Percentiles rank a stretch among this genome's conserved stretches.
Evolutionary conservation across 139 green algal genomes (phyloP).

Genomic region (Tetraselmis chui): DNA sequence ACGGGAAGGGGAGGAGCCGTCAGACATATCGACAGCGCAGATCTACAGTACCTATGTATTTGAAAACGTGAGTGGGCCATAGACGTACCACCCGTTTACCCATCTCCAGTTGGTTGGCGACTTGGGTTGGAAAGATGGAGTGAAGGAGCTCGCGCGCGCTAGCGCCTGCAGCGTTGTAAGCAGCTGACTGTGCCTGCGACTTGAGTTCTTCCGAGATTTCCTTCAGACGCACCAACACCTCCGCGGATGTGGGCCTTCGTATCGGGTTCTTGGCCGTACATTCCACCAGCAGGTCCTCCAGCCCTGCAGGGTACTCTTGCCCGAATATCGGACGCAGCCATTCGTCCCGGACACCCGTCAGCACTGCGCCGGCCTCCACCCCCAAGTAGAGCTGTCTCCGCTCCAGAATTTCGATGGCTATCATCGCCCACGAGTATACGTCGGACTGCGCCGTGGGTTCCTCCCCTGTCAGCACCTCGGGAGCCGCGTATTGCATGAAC

Average conservation of each 20-base stretch:
- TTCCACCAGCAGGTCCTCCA: background rate
- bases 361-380: background rate
- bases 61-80: background rate
- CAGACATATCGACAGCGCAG: background rate
- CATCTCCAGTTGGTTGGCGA: background rate
- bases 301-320: background rate
- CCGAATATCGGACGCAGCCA: background rate
- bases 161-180: background rate
- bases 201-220: background rate
- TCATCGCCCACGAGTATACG: background rate
- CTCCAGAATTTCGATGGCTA: slow-evolving; percentile 1
- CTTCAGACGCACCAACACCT: background rate
- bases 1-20: too few relatives aligned
- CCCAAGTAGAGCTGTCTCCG: background rate
- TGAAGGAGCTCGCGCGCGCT: background rate
- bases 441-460: background rate
- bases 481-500: slow-evolving; percentile 11
- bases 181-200: too few relatives aligned
- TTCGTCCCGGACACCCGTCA: background rate
- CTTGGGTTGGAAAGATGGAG: background rate
- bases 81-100: slow-evolving; percentile 5
- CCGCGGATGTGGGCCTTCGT: too few relatives aligned
- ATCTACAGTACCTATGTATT: background rate
- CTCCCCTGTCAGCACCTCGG: slow-evolving; percentile 15
- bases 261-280: background rate